These are phyloP conservation scores for Globisporangium cederbergense DNA, from an alignment of 352 stramenopile genomes.

Conservation along the genomic window DNA sequence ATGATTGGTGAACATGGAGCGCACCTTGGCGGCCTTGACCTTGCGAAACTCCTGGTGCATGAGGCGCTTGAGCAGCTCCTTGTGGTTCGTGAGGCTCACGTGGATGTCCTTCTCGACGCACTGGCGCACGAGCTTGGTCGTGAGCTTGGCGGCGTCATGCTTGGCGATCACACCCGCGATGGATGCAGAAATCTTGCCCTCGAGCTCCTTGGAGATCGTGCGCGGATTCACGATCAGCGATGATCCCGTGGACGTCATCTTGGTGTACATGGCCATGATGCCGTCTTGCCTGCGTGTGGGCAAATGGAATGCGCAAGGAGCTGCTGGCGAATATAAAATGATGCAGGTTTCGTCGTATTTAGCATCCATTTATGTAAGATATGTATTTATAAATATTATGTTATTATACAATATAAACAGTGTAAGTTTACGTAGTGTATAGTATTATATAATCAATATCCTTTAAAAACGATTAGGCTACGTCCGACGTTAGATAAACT, in stretches of 20 bases:
- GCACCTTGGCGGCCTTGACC: constrained; percentile 66
- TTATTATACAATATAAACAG: not conserved
- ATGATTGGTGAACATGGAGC: not conserved
- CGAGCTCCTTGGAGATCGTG: constrained; percentile 79
- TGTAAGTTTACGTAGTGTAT: not conserved
- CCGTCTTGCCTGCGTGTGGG: not conserved
- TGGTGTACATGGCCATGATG: constrained; percentile 70
- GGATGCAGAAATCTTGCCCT: constrained; percentile 69
- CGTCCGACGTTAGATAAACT: too few relatives aligned
- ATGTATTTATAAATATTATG: not conserved
- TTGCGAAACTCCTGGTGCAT: constrained; percentile 85
- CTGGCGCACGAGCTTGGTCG: constrained; percentile 79
- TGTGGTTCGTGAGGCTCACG: constrained; percentile 85
- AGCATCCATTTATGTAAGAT: not conserved
- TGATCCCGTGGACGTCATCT: constrained; percentile 69
- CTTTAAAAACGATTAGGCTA: not conserved
- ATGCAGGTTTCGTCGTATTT: constrained; percentile 1
- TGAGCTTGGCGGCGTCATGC: constrained; percentile 63
- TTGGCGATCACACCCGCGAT: constrained; percentile 66
- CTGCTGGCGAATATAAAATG: not conserved
- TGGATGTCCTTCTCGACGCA: constrained; percentile 82
- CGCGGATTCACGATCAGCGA: constrained; percentile 71
- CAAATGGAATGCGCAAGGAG: not conserved
- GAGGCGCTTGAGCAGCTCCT: constrained; percentile 85
- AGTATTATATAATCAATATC: not conserved